Evolutionary conservation across 108 stramenopile genomes (phyloP).

Genomic region (Conticribra weissflogii): DNA sequence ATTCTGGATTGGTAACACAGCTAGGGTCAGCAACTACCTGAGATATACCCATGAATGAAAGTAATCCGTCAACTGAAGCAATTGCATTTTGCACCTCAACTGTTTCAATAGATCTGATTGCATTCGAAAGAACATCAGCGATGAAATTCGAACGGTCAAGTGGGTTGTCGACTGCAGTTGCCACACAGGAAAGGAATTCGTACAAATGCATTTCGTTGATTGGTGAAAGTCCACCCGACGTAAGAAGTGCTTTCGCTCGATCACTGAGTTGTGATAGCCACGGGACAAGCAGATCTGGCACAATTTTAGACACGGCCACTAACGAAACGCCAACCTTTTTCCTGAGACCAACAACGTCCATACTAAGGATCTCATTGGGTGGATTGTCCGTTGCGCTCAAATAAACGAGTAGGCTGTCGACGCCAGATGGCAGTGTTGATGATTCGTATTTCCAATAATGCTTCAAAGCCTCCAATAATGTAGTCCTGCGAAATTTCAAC

Average conservation of each 20-base stretch:
- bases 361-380: constrained; percentile 46
- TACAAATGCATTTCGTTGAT: constrained; percentile 86
- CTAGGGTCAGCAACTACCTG: constrained; percentile 63
- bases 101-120: constrained; percentile 62
- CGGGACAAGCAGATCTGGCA: constrained; percentile 81
- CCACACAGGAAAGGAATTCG: constrained; percentile 87
- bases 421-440: constrained; percentile 72
- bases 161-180: constrained; percentile 84
- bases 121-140: constrained; percentile 75
- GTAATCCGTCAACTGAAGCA: constrained; percentile 60
- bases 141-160: constrained; percentile 74
- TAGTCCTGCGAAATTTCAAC: constrained; percentile 77
- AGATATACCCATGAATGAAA: constrained; percentile 65
- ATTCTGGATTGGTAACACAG: constrained; percentile 65
- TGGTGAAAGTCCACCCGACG: constrained; percentile 66
- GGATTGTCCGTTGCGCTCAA: constrained; percentile 60
- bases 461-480: constrained; percentile 69
- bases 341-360: constrained; percentile 70
- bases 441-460: constrained; percentile 86
- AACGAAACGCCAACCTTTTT: constrained; percentile 83
- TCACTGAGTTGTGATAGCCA: constrained; percentile 84
- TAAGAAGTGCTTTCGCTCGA: constrained; percentile 61
- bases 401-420: constrained; percentile 74
- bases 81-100: constrained; percentile 59
- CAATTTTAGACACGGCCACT: constrained; percentile 75